These are phyloP conservation scores for Sherardia arvensis DNA, from an alignment of 257 asterid species.

Conservation along the genomic window DNA sequence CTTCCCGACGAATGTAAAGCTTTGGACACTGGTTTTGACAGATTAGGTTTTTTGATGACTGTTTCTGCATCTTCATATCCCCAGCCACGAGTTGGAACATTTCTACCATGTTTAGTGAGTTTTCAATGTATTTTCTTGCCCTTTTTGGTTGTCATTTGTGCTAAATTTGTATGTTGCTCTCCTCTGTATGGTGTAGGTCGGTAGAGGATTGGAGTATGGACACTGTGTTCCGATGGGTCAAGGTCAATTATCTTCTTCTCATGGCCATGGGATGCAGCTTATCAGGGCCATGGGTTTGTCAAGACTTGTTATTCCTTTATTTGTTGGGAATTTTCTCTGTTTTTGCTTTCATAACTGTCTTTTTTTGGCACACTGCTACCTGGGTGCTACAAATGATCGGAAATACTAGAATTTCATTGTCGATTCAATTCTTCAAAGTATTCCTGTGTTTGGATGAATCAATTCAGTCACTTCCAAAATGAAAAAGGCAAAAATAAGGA, in stretches of 20 bases:
- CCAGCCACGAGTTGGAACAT: neutral
- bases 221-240: neutral
- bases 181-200: neutral
- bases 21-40: neutral
- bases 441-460: neutral
- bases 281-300: neutral
- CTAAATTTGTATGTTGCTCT: neutral
- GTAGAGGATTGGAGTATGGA: neutral
- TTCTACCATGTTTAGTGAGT: neutral
- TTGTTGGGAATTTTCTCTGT: neutral
- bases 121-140: neutral
- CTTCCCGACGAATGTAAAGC: constrained; percentile 22
- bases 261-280: neutral
- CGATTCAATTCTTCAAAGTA: neutral
- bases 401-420: neutral
- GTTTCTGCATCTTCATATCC: neutral
- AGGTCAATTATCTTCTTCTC: neutral
- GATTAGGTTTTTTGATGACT: neutral
- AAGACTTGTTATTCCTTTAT: neutral
- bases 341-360: neutral
- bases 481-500: no score
- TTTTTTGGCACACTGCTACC: neutral
- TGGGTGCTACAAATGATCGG: neutral
- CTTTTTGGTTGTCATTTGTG: neutral
- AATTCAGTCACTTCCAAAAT: neutral